phyloP scores from a whole-genome alignment of 306 rosid species.

The Mimosa pudica region DNA sequence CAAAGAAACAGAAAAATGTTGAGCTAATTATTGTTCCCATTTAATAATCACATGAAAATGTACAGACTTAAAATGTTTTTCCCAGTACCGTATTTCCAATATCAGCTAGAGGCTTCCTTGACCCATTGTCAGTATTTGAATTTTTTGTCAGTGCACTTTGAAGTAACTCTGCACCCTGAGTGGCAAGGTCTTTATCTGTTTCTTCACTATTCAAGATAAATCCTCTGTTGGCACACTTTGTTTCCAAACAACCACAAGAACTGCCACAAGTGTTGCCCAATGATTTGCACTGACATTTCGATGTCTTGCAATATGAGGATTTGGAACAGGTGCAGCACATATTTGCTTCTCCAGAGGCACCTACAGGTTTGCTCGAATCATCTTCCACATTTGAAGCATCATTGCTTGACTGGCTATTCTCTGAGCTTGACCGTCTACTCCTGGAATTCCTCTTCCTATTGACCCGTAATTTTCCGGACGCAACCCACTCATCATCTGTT shows the following conservation, averaged over 20 bases:
- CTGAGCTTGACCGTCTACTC: constrained; percentile 44
- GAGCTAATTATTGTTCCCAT: background rate
- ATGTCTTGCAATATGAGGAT: constrained; percentile 75
- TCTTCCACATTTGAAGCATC: constrained; percentile 42
- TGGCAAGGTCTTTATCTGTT: constrained; percentile 52
- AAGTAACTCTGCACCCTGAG: constrained; percentile 87
- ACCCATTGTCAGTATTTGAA: constrained; percentile 43
- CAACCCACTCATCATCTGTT: constrained; percentile 59
- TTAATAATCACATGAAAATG: background rate
- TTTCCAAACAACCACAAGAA: constrained; percentile 67
- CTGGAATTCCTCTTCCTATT: constrained; percentile 52
- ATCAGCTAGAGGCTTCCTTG: constrained; percentile 80
- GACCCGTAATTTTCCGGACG: constrained; percentile 36
- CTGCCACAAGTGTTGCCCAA: constrained; percentile 59
- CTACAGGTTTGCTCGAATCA: constrained; percentile 33
- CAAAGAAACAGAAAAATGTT: background rate
- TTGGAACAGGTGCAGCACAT: constrained; percentile 84
- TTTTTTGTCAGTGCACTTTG: constrained; percentile 71
- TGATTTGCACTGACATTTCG: constrained; percentile 69
- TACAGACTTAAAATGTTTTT: no score
- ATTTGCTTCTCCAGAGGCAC: constrained; percentile 34
- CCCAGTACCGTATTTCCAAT: constrained; percentile 82
- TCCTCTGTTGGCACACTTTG: constrained; percentile 73
- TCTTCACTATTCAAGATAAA: constrained; percentile 38
- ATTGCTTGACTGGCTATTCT: constrained; percentile 20